Conservation (phyloP, 495 filamentous ascomycete genomes). For the Podospora pseudocomata region DNA sequence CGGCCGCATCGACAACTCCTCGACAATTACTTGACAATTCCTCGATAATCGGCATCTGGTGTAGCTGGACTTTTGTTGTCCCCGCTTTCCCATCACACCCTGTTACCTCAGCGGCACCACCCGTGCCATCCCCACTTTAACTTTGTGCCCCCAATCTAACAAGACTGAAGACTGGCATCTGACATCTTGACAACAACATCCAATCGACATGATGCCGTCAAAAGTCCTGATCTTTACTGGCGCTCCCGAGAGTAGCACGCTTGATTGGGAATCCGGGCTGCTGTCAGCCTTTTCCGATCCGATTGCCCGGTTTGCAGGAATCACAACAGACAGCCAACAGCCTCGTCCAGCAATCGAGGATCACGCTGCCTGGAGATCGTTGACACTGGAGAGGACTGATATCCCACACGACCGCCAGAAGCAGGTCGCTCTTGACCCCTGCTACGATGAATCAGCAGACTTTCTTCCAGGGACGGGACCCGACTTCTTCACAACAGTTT, state of each 20-base stretch:
- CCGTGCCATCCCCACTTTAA: no score
- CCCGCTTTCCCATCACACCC: no score
- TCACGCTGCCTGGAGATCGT: conserved; percentile 45
- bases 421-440: conserved; percentile 38
- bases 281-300: conserved; percentile 43
- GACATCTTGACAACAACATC: background rate
- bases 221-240: conserved; percentile 59
- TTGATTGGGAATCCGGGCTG: conserved; percentile 57
- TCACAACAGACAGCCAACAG: conserved; percentile 10
- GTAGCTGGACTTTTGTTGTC: no score
- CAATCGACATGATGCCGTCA: conserved; percentile 37
- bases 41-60: no score
- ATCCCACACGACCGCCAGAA: conserved; percentile 46
- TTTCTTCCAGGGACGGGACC: conserved; percentile 27
- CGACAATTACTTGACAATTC: no score
- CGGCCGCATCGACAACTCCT: no score
- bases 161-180: background rate
- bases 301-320: conserved; percentile 46
- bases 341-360: conserved; percentile 21
- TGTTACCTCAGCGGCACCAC: no score
- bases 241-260: conserved; percentile 51
- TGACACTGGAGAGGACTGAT: conserved; percentile 37
- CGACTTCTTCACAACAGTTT: conserved; percentile 49
- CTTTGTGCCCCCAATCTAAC: background rate
- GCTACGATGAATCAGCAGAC: conserved; percentile 14